Base-by-base conservation (phyloP, 495 filamentous ascomycete genomes). In the Penicillium psychrofluorescens region DNA sequence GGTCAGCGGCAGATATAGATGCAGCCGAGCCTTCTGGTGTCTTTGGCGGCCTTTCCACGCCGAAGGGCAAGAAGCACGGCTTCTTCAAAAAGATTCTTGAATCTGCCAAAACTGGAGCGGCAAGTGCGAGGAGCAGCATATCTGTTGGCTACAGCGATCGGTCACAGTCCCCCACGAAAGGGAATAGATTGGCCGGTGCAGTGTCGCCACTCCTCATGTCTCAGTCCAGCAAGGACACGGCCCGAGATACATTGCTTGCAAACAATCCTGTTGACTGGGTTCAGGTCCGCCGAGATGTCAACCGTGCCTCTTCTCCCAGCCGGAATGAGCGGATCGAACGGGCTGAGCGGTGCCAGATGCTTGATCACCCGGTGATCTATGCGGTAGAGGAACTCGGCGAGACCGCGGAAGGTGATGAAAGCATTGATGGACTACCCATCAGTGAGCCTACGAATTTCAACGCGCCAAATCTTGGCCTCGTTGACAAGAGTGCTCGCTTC, bases 1-100 rank as follows among this genome's bases (percentile, higher is more conserved):
- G 74, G 73, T 63, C 63, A 7, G 62, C 63, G 8, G 52, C 54
- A 16, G 55, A 54, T 16, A 37, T 53, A 6, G 56, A 56, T 31
- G 42, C 68, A 7, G 71, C 74, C 36, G 77, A 78, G 29, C 63
- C 73, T 40, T 52, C 67, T 45, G 61, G 76, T 13, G 67, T 78
- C 0, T 74, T 97, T 12, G 86, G 90, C 29, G 90, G 90, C 5
- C 73, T 95, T 34, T 79, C 81, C n/a, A 78, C 87, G 8, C 90
- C 90, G 3, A 97, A 91, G 61, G 72, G 81, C 5, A 95, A 91
- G 63, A 97, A 92, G 66, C 81, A 81, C 34, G 91, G 91, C 14
- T 95, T 99, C 58, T 88, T 99, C 65, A 95, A 92, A 66, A 94
- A 94, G 53, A 90, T 99, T 40, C 77, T 97, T 31, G 91, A 96